Conservation (phyloP, 2,329 filamentous ascomycete species). For the Penicillium palitans region DNA sequence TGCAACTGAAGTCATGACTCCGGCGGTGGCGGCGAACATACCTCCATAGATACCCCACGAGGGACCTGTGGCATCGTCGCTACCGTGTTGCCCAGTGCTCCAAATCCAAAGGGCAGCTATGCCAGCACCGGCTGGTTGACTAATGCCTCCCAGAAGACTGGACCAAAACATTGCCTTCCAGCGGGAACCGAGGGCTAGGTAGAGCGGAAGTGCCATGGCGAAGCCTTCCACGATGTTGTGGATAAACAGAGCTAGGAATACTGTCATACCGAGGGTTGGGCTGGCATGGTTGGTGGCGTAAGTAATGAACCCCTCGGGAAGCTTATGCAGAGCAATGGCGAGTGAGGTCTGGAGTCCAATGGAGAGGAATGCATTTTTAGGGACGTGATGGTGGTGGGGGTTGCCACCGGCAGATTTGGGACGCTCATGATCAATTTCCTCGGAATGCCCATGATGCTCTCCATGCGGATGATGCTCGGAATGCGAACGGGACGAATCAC, state of each 20-base stretch:
- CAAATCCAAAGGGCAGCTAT: slow-evolving; percentile 85
- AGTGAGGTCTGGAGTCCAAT: slow-evolving; percentile 96
- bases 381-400: slow-evolving; percentile 88
- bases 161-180: slow-evolving; percentile 82
- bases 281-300: slow-evolving; percentile 98
- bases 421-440: slow-evolving; percentile 13
- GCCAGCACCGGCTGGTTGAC: slow-evolving; percentile 81
- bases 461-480: not conserved
- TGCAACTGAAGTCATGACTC: slow-evolving; percentile 93
- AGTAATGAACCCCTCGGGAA: slow-evolving; percentile 83
- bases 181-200: slow-evolving; percentile 81
- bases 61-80: slow-evolving; percentile 36
- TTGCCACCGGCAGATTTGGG: slow-evolving; percentile 31
- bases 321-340: slow-evolving; percentile 93
- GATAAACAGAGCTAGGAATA: slow-evolving; percentile 94
- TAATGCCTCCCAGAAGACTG: slow-evolving; percentile 78
- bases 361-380: slow-evolving; percentile 86
- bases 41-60: slow-evolving; percentile 56
- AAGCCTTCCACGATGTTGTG: slow-evolving; percentile 99
- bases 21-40: slow-evolving; percentile 85
- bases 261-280: slow-evolving; percentile 79
- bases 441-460: slow-evolving; percentile 1
- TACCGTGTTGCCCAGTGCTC: slow-evolving; percentile 58
- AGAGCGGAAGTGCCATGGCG: slow-evolving; percentile 86
- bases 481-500: not conserved